Evolutionary conservation across 2,329 filamentous ascomycete species (phyloP).

Genomic region (Calcarisporium arbuscula): DNA sequence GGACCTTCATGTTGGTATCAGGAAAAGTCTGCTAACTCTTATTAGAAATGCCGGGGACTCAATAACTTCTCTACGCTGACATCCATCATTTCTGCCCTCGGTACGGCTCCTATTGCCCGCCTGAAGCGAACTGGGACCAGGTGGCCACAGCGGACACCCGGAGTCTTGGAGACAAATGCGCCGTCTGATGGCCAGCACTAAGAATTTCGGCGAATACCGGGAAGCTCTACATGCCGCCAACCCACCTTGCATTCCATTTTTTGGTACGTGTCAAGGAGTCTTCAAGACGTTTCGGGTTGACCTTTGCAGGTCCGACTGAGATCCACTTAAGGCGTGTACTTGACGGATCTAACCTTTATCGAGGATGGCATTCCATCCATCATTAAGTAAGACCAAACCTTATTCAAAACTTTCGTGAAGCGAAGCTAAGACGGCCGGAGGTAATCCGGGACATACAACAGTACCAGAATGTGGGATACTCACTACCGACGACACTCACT

Average conservation of each 20-base stretch:
- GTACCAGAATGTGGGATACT: conserved; percentile 97
- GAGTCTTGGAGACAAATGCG: conserved; percentile 85
- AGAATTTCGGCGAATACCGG: conserved; percentile 96
- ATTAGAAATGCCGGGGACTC: conserved; percentile 80
- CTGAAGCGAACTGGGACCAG: conserved; percentile 91
- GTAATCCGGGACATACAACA: conserved; percentile 98
- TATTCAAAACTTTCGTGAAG: conserved; percentile 99
- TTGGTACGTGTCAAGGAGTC: conserved; percentile 55
- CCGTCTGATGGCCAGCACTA: conserved; percentile 90
- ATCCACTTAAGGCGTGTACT: conserved; percentile 68
- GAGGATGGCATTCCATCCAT: conserved; percentile 96
- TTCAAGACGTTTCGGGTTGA: too few relatives aligned
- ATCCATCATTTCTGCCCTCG: conserved; percentile 92
- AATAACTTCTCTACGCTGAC: conserved; percentile 98
- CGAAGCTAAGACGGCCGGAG: conserved; percentile 94
- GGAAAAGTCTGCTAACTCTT: neutral
- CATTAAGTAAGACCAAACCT: conserved; percentile 92
- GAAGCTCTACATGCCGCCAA: conserved; percentile 89
- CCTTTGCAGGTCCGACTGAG: too few relatives aligned
- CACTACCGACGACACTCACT: conserved; percentile 84
- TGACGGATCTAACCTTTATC: conserved; percentile 97
- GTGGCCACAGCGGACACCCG: conserved; percentile 77
- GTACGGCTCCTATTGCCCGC: conserved; percentile 90
- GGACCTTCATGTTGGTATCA: neutral
- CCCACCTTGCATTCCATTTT: conserved; percentile 96